Percentiles rank a stretch among this genome's conserved stretches.
These are phyloP conservation scores for Schizothecium vesticola DNA, from an alignment of 495 filamentous ascomycete genomes.

Conservation along the genomic window DNA sequence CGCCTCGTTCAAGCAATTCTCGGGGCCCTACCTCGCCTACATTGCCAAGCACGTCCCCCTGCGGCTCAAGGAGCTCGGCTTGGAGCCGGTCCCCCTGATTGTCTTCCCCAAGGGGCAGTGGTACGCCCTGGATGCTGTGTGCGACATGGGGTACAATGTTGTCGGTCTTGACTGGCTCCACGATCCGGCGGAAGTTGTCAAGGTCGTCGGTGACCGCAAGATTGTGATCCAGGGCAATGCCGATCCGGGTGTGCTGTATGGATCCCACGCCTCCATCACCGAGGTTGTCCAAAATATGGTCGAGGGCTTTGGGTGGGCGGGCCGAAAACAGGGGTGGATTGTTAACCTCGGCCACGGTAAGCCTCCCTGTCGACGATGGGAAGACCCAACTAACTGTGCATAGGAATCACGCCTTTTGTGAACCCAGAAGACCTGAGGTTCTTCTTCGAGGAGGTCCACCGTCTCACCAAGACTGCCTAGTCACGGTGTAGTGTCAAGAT, in stretches of 20 bases:
- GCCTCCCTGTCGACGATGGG: slow-evolving; percentile 11
- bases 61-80: slow-evolving; percentile 61
- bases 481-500: background rate
- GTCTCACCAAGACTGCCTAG: slow-evolving; percentile 40
- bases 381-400: background rate
- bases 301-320: slow-evolving; percentile 63
- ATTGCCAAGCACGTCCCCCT: slow-evolving; percentile 74
- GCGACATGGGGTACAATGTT: slow-evolving; percentile 84
- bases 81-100: slow-evolving; percentile 90
- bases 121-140: slow-evolving; percentile 85
- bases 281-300: slow-evolving; percentile 77
- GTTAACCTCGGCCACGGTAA: slow-evolving; percentile 86
- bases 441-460: slow-evolving; percentile 90
- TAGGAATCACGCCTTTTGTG: slow-evolving; percentile 87
- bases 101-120: slow-evolving; percentile 99
- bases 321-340: slow-evolving; percentile 59
- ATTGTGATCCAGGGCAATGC: slow-evolving; percentile 90
- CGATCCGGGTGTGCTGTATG: slow-evolving; percentile 90
- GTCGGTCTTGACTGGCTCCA: slow-evolving; percentile 94
- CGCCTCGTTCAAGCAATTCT: slow-evolving; percentile 71
- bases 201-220: slow-evolving; percentile 61
- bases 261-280: slow-evolving; percentile 72
- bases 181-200: slow-evolving; percentile 76
- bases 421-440: slow-evolving; percentile 87
- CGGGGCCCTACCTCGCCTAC: slow-evolving; percentile 77